Conservation (phyloP, 441 rosid genomes). For the Bruguiera hainesii region DNA sequence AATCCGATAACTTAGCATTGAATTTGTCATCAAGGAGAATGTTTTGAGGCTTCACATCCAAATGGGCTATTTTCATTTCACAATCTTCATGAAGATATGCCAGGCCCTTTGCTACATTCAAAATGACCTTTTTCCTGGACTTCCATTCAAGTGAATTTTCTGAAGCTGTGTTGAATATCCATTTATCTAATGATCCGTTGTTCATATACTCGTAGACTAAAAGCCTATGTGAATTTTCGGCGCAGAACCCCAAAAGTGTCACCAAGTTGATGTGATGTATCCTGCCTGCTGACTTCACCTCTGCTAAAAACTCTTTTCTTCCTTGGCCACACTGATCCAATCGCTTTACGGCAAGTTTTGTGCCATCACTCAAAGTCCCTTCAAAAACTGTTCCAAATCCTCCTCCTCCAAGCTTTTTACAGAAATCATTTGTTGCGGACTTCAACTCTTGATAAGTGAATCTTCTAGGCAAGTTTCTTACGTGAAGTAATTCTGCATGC, state of each 20-base stretch:
- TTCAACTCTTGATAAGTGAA: conserved; percentile 14
- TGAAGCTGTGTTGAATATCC: conserved; percentile 7
- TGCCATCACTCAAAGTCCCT: conserved; percentile 12
- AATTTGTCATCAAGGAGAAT: conserved; percentile 12
- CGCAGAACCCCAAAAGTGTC: conserved; percentile 10
- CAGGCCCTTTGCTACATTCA: conserved; percentile 6
- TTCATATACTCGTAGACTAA: conserved; percentile 18
- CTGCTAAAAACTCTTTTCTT: conserved; percentile 17
- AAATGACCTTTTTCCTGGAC: conserved; percentile 9
- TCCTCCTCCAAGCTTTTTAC: conserved; percentile 13
- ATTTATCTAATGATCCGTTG: conserved; percentile 15
- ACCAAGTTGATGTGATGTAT: conserved; percentile 12
- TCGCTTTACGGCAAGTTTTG: conserved; percentile 14
- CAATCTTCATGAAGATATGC: conserved; percentile 19
- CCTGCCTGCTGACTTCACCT: conserved; percentile 12
- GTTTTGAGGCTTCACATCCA: conserved; percentile 16
- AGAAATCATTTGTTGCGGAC: conserved; percentile 7
- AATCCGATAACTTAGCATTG: conserved; percentile 14
- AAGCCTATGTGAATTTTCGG: conserved; percentile 12
- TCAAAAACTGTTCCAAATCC: conserved; percentile 17
- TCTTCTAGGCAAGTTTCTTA: conserved; percentile 9
- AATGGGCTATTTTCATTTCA: conserved; percentile 8
- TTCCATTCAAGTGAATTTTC: conserved; percentile 12
- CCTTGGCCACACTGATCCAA: conserved; percentile 13
- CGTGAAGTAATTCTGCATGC: background rate